Conservation (phyloP, 2,329 filamentous ascomycete genomes). For the Thelonectria blattea region DNA sequence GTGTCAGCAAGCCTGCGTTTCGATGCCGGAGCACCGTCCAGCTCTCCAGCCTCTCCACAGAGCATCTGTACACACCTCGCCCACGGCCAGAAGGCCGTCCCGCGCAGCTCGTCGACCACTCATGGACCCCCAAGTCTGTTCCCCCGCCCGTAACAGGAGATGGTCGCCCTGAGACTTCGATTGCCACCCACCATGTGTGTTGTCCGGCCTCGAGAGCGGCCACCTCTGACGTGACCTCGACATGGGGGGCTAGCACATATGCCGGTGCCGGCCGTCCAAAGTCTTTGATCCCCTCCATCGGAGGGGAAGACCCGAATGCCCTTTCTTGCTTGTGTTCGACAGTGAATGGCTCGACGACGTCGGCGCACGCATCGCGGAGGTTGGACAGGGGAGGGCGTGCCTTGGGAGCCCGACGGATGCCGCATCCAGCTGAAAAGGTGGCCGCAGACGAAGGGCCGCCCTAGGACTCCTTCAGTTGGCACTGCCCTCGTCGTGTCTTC, state of each 20-base stretch:
- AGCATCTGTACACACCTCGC: constrained; percentile 25
- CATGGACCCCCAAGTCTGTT: not conserved
- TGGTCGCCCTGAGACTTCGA: constrained; percentile 53
- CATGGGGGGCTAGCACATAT: constrained; percentile 48
- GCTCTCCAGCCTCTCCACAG: not conserved
- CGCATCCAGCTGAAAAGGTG: constrained; percentile 22
- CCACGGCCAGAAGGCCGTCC: constrained; percentile 21
- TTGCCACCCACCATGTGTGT: constrained; percentile 53
- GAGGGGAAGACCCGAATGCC: not conserved
- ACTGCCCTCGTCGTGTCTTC: constrained; percentile 26
- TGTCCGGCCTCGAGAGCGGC: constrained; percentile 43
- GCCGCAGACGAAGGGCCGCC: constrained; percentile 11
- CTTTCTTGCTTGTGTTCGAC: not conserved
- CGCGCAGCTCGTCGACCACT: constrained; percentile 16
- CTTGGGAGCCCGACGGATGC: constrained; percentile 22
- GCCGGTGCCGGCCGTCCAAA: not conserved
- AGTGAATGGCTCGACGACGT: not conserved
- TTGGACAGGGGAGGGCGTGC: constrained; percentile 31
- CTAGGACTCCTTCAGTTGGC: constrained; percentile 1
- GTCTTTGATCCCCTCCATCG: not conserved
- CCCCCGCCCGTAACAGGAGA: constrained; percentile 12
- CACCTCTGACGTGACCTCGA: constrained; percentile 52
- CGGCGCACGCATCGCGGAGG: constrained; percentile 17
- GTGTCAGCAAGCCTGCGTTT: constrained; percentile 13
- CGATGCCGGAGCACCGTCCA: constrained; percentile 3